These are phyloP conservation scores for Pythium monospermum DNA, from an alignment of 352 stramenopile genomes.

Conservation along the genomic window DNA sequence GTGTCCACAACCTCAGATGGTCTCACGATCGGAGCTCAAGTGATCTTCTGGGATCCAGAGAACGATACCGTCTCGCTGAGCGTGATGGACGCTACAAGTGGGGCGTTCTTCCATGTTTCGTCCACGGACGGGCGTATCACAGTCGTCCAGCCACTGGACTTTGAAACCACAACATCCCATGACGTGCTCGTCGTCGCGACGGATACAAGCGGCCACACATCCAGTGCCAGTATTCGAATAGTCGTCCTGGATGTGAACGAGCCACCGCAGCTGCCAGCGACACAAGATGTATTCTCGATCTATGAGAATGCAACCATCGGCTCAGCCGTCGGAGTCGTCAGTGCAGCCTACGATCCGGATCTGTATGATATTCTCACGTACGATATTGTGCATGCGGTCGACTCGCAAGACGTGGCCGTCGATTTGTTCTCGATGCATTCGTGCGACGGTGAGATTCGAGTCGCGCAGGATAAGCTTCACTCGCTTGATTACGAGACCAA, in stretches of 20 bases:
- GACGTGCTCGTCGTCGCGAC: slow-evolving; percentile 17
- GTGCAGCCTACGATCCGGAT: slow-evolving; percentile 39
- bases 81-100: slow-evolving; percentile 9
- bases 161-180: slow-evolving; percentile 11
- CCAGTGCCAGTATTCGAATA: slow-evolving; percentile 26
- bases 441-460: slow-evolving; percentile 45
- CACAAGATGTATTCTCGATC: slow-evolving; percentile 26
- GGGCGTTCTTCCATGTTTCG: slow-evolving; percentile 26
- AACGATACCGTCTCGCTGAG: slow-evolving; percentile 40
- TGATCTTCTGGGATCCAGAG: slow-evolving; percentile 53
- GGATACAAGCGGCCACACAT: background rate
- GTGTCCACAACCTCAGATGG: slow-evolving; percentile 11
- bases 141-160: slow-evolving; percentile 14
- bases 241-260: slow-evolving; percentile 48
- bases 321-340: slow-evolving; percentile 27
- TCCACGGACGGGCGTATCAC: slow-evolving; percentile 9
- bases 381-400: slow-evolving; percentile 22
- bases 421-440: slow-evolving; percentile 52
- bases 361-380: slow-evolving; percentile 41
- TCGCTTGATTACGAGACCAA: slow-evolving; percentile 35
- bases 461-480: slow-evolving; percentile 23
- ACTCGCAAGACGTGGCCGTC: slow-evolving; percentile 27
- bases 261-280: slow-evolving; percentile 28
- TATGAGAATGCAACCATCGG: slow-evolving; percentile 34
- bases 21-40: background rate